Percentiles rank a stretch among this genome's conserved stretches.
Evolutionary conservation across 2,329 filamentous ascomycete genomes (phyloP).

Genomic region (Domatiomyces globalis): DNA sequence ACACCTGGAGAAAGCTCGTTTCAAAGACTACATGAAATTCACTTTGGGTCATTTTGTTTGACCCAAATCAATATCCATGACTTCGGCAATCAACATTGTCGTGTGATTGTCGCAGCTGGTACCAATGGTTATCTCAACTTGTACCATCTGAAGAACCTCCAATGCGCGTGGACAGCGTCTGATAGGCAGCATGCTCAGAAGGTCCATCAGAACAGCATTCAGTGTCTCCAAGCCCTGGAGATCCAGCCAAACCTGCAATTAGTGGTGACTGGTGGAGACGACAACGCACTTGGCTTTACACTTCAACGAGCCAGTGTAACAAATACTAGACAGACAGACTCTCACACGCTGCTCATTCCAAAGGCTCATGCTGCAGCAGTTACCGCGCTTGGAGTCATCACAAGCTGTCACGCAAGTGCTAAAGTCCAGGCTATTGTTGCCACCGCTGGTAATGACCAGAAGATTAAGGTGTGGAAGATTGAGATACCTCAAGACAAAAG

Average conservation of each 20-base stretch:
- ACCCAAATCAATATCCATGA: conserved; percentile 4
- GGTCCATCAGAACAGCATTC: conserved; percentile 72
- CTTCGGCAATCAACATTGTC: not conserved
- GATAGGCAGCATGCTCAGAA: conserved; percentile 6
- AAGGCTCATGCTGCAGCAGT: conserved; percentile 32
- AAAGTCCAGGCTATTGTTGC: conserved; percentile 19
- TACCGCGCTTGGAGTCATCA: conserved; percentile 26
- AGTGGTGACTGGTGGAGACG: conserved; percentile 70
- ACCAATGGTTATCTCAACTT: conserved; percentile 66
- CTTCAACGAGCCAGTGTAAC: conserved; percentile 15
- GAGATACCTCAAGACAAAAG: conserved; percentile 17
- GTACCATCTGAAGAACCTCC: conserved; percentile 26
- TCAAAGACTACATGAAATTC: conserved; percentile 5
- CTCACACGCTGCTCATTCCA: not conserved
- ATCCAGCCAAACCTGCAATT: conserved; percentile 28
- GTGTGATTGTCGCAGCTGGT: conserved; percentile 28
- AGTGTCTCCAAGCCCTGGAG: conserved; percentile 33
- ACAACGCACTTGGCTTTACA: conserved; percentile 60
- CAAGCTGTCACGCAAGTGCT: not conserved
- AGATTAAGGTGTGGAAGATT: conserved; percentile 31
- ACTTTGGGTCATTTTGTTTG: conserved; percentile 12
- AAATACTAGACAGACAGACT: not conserved
- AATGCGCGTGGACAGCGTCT: not conserved
- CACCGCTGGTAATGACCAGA: conserved; percentile 33
- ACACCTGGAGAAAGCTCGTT: conserved; percentile 5